Evolutionary conservation across 345 rosid genomes (phyloP).

Genomic region (Eucalyptus decipiens): DNA sequence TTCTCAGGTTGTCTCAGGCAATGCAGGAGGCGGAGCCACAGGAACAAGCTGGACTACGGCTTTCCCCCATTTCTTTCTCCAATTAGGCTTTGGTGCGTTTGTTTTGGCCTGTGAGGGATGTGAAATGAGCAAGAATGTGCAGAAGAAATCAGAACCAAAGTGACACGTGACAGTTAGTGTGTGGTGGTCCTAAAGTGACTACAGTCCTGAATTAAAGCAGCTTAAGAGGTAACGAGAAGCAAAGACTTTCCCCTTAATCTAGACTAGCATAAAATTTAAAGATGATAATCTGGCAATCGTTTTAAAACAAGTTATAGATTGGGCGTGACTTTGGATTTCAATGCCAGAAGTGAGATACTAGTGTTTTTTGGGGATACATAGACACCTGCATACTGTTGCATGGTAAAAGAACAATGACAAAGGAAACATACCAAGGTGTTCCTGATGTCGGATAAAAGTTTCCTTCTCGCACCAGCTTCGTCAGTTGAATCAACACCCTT

Average conservation of each 20-base stretch:
- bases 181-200: background rate
- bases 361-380: background rate
- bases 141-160: background rate
- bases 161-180: background rate
- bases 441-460: slow-evolving; percentile 71
- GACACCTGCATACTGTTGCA: background rate
- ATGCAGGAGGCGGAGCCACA: slow-evolving; percentile 30
- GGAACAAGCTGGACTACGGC: slow-evolving; percentile 64
- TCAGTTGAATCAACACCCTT: slow-evolving; percentile 23
- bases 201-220: background rate
- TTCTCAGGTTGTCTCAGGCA: slow-evolving; percentile 17
- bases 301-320: background rate
- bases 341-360: background rate
- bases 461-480: slow-evolving; percentile 35
- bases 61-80: slow-evolving; percentile 76
- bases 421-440: slow-evolving; percentile 41
- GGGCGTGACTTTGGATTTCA: background rate
- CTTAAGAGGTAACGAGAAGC: background rate
- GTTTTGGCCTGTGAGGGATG: slow-evolving; percentile 43
- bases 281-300: background rate
- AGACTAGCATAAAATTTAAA: background rate
- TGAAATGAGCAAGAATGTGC: background rate
- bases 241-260: background rate
- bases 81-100: slow-evolving; percentile 47
- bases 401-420: background rate